These are phyloP conservation scores for Jimgerdemannia flammicorona DNA, from an alignment of 192 early-diverging fungal species.

Conservation along the genomic window DNA sequence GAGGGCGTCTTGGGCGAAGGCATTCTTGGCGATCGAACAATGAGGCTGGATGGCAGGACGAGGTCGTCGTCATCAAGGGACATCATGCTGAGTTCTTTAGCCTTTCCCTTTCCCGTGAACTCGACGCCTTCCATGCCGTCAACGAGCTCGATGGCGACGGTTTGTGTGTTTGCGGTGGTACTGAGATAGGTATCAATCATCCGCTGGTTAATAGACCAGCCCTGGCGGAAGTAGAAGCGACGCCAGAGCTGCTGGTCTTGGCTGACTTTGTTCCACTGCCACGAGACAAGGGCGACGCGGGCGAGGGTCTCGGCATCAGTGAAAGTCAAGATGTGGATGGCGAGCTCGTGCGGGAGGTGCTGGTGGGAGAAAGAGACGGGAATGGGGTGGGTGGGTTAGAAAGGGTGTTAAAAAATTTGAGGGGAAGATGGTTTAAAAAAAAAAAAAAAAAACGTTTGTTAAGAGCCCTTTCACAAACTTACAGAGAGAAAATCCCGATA, in stretches of 20 bases:
- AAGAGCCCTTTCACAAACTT: constrained; percentile 1
- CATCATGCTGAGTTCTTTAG: constrained; percentile 22
- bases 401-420: constrained; percentile 1
- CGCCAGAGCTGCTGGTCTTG: constrained; percentile 63
- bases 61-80: neutral
- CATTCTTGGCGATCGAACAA: no score
- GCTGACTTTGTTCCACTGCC: constrained; percentile 51
- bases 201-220: constrained; percentile 33
- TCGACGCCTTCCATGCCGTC: neutral
- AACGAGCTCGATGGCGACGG: neutral
- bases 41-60: no score
- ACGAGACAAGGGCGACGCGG: constrained; percentile 46
- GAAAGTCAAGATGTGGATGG: constrained; percentile 49
- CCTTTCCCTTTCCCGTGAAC: constrained; percentile 15
- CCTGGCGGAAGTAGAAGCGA: constrained; percentile 39
- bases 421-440: no score
- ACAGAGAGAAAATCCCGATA: constrained; percentile 53
- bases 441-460: no score
- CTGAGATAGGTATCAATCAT: constrained; percentile 35
- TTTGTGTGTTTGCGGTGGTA: constrained; percentile 6
- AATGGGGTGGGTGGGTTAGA: neutral
- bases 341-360: constrained; percentile 50
- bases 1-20: no score
- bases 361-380: neutral
- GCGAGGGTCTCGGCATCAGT: constrained; percentile 44